Evolutionary conservation across 2,329 filamentous ascomycete genomes (phyloP).

Genomic region (Pseudogymnoascus sp.): DNA sequence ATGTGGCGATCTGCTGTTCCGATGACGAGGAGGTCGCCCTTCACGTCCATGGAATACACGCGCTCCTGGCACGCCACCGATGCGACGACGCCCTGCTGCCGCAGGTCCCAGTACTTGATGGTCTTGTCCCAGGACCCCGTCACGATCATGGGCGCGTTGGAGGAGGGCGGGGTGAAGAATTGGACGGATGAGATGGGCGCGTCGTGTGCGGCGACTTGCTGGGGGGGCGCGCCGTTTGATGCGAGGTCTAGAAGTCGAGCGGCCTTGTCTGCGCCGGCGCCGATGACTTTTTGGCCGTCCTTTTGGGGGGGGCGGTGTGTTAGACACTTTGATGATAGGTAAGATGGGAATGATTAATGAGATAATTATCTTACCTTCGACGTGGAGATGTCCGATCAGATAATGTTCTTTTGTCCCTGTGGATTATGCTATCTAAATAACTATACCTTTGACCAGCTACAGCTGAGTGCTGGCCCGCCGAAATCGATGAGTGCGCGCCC

Average conservation of each 20-base stretch:
- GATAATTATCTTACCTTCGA: not conserved
- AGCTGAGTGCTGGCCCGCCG: slow-evolving; percentile 74
- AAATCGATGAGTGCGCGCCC: slow-evolving; percentile 84
- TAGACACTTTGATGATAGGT: slow-evolving; percentile 13
- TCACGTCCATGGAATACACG: slow-evolving; percentile 87
- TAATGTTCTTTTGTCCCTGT: slow-evolving; percentile 2
- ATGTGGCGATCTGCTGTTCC: slow-evolving; percentile 95
- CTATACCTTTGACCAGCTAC: slow-evolving; percentile 80
- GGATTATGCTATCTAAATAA: not conserved
- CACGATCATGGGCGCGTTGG: slow-evolving; percentile 72
- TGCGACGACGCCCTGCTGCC: slow-evolving; percentile 56
- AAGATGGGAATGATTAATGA: not conserved
- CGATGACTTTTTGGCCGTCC: slow-evolving; percentile 86
- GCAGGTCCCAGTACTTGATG: slow-evolving; percentile 82
- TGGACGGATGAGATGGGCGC: slow-evolving; percentile 71
- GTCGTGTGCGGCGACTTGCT: slow-evolving; percentile 78
- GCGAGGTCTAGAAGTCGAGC: slow-evolving; percentile 81
- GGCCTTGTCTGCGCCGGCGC: slow-evolving; percentile 84
- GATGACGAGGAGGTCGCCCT: slow-evolving; percentile 79
- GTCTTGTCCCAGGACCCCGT: slow-evolving; percentile 92
- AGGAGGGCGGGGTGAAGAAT: slow-evolving; percentile 62
- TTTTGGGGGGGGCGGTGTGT: slow-evolving; percentile 33
- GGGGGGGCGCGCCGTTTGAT: slow-evolving; percentile 50
- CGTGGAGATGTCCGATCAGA: slow-evolving; percentile 5
- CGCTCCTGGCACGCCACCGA: slow-evolving; percentile 65